These are phyloP conservation scores for Nakaseomyces sp. DNA, from an alignment of 1,139 yeast genomes.

Conservation along the genomic window DNA sequence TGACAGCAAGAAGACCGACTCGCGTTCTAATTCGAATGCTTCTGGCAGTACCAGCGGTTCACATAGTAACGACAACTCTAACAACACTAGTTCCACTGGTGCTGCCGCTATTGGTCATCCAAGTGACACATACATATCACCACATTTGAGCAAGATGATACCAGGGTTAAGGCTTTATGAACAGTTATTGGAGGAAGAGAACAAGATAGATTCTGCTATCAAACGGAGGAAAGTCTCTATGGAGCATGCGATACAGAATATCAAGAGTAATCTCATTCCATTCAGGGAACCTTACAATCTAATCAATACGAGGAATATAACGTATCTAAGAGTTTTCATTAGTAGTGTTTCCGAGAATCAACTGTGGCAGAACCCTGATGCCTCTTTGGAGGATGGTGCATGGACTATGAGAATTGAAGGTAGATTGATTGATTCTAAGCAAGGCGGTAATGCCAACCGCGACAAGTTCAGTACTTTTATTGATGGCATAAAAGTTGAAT, in stretches of 20 bases:
- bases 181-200: constrained; percentile 67
- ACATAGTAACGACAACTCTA: not conserved
- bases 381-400: constrained; percentile 23
- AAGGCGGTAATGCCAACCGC: constrained; percentile 36
- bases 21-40: not conserved
- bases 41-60: not conserved
- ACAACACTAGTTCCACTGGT: not conserved
- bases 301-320: constrained; percentile 37
- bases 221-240: constrained; percentile 78
- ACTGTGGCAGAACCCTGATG: constrained; percentile 63
- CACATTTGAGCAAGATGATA: constrained; percentile 46
- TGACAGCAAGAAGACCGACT: not conserved
- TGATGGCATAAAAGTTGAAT: constrained; percentile 76
- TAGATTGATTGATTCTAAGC: constrained; percentile 46
- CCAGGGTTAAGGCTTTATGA: constrained; percentile 72
- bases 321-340: constrained; percentile 67
- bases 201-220: constrained; percentile 67
- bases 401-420: constrained; percentile 94
- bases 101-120: constrained; percentile 1
- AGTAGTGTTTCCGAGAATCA: constrained; percentile 81
- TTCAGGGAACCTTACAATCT: constrained; percentile 15
- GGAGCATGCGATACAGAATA: constrained; percentile 48
- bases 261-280: not conserved
- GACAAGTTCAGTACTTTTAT: constrained; percentile 71
- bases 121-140: constrained; percentile 3